phyloP scores from a whole-genome alignment of 2,329 filamentous ascomycete genomes.

The Colletotrichum tropicale region DNA sequence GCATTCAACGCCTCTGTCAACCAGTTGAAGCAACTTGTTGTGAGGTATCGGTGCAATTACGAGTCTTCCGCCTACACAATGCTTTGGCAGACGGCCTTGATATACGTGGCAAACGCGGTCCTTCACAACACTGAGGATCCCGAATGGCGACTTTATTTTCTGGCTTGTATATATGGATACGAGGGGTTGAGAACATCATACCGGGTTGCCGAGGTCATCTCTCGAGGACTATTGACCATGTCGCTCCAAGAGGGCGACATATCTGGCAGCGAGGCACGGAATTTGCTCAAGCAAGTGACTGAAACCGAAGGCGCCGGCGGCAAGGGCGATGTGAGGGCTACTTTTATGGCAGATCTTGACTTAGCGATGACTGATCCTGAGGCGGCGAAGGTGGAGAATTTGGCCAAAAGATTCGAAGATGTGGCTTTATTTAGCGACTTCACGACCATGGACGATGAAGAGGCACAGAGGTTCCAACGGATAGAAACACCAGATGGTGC shows the following conservation, averaged over 20 bases:
- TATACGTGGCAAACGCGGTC: slow-evolving; percentile 43
- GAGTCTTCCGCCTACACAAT: slow-evolving; percentile 37
- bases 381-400: slow-evolving; percentile 34
- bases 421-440: slow-evolving; percentile 38
- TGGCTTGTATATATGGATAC: slow-evolving; percentile 43
- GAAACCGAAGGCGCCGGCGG: slow-evolving; percentile 23
- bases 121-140: slow-evolving; percentile 31
- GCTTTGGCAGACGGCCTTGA: slow-evolving; percentile 44
- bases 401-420: slow-evolving; percentile 36
- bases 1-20: slow-evolving; percentile 37
- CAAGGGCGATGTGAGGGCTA: slow-evolving; percentile 32
- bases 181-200: slow-evolving; percentile 36
- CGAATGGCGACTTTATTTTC: slow-evolving; percentile 38
- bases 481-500: not conserved
- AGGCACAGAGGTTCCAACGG: not conserved
- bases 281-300: slow-evolving; percentile 32
- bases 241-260: slow-evolving; percentile 35
- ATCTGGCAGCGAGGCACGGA: slow-evolving; percentile 29
- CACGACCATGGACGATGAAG: not conserved
- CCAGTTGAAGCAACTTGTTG: slow-evolving; percentile 41
- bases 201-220: slow-evolving; percentile 38
- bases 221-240: slow-evolving; percentile 38
- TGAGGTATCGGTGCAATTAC: slow-evolving; percentile 37
- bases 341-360: slow-evolving; percentile 41
- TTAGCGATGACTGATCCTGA: slow-evolving; percentile 37